phyloP scores from a whole-genome alignment of 2,329 filamentous ascomycete species.

The Herpotrichia juniperi region DNA sequence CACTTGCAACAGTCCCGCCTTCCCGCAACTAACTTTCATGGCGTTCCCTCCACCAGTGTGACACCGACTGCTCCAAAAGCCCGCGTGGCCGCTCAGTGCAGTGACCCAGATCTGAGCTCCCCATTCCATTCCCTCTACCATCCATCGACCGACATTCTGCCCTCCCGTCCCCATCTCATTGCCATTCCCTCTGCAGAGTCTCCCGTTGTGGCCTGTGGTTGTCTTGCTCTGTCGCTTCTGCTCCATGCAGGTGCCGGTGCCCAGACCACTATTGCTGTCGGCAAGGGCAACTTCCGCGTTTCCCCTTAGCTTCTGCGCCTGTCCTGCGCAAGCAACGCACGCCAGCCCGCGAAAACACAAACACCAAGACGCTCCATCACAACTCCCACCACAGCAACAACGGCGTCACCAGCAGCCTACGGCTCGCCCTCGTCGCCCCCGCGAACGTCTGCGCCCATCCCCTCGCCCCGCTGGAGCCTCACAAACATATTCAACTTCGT shows the following conservation, averaged over 20 bases:
- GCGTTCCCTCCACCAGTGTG: no score
- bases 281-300: constrained; percentile 6
- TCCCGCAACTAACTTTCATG: no score
- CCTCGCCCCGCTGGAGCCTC: constrained; percentile 44
- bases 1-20: not conserved
- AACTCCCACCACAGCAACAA: constrained; percentile 13
- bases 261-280: constrained; percentile 10
- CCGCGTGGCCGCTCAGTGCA: not conserved
- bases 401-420: constrained; percentile 21
- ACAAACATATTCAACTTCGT: constrained; percentile 50
- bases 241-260: constrained; percentile 7
- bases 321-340: not conserved
- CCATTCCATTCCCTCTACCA: no score
- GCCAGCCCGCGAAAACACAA: not conserved
- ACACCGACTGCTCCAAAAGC: not conserved
- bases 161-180: no score
- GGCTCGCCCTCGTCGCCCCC: constrained; percentile 31
- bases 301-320: constrained; percentile 4
- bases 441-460: constrained; percentile 28
- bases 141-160: no score
- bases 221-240: constrained; percentile 1
- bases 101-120: no score
- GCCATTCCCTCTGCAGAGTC: no score
- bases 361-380: not conserved
- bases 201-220: not conserved